phyloP scores from a whole-genome alignment of 2,329 filamentous ascomycete species.

The Gnomoniopsis sp. region DNA sequence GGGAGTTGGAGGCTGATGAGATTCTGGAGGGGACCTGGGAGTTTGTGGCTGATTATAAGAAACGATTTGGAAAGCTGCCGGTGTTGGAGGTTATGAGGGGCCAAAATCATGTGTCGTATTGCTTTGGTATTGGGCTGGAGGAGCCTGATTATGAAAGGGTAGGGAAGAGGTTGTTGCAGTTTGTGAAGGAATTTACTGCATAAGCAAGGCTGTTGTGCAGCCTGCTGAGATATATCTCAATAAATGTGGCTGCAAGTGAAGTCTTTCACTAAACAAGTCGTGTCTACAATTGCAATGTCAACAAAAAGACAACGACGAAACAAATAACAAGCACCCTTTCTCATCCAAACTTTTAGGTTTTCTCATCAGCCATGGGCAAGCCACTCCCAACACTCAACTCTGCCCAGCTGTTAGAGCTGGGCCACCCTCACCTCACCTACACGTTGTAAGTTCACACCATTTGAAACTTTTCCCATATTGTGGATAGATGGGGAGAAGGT shows the following conservation, averaged over 20 bases:
- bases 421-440: background rate
- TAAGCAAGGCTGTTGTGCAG: background rate
- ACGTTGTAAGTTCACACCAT: background rate
- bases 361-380: background rate
- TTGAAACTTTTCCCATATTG: too few relatives aligned
- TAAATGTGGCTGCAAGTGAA: background rate
- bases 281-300: too few relatives aligned
- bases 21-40: constrained; percentile 20
- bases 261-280: background rate
- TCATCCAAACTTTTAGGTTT: background rate
- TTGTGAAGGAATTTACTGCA: constrained; percentile 1
- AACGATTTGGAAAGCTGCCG: constrained; percentile 17
- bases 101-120: constrained; percentile 22
- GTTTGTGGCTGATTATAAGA: constrained; percentile 19
- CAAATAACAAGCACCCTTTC: background rate
- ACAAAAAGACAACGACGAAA: too few relatives aligned
- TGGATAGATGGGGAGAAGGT: too few relatives aligned
- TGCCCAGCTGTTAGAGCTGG: background rate
- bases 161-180: constrained; percentile 2
- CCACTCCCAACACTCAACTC: background rate
- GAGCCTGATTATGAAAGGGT: constrained; percentile 15
- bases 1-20: constrained; percentile 19
- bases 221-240: background rate
- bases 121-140: constrained; percentile 19
- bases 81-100: constrained; percentile 20